A percentile compares a stretch with the other conserved stretches of the same genome.
phyloP scores from a whole-genome alignment of 2,329 filamentous ascomycete species.

The Neoarthrinium moseri region DNA sequence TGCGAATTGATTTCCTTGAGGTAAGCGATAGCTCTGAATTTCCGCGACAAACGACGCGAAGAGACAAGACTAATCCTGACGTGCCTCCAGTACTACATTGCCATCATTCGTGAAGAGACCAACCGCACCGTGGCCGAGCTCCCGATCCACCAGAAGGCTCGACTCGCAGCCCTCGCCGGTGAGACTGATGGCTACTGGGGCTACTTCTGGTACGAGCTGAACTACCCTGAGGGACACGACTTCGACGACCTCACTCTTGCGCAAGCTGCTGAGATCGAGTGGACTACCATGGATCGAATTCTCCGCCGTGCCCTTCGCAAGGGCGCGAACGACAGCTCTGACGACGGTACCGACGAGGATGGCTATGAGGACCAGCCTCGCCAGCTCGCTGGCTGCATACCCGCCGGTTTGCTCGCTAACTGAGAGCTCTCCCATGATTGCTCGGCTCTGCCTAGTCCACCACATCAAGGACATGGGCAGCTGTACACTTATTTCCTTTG shows the following conservation, averaged over 20 bases:
- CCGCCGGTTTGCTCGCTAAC: background rate
- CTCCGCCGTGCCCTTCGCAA: conserved; percentile 30
- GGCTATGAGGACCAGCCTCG: background rate
- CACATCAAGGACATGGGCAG: no score
- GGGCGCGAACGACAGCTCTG: background rate
- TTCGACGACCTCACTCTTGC: conserved; percentile 51
- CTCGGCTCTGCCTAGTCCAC: no score
- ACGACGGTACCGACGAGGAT: background rate
- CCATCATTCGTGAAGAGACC: conserved; percentile 53
- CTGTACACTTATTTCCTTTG: no score
- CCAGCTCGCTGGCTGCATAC: background rate
- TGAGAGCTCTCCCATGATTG: background rate
- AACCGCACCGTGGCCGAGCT: conserved; percentile 36
- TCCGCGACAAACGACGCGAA: no score
- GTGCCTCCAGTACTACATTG: conserved; percentile 53
- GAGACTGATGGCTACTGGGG: conserved; percentile 48
- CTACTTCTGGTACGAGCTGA: conserved; percentile 49
- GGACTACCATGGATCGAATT: conserved; percentile 47
- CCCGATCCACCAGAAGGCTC: conserved; percentile 39
- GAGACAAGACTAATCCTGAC: conserved; percentile 4
- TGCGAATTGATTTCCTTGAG: conserved; percentile 53
- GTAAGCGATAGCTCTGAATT: conserved; percentile 36
- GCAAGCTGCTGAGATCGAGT: conserved; percentile 44
- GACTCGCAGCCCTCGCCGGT: conserved; percentile 30
- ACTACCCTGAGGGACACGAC: conserved; percentile 34